Percentiles rank a stretch among this genome's conserved stretches.
Conservation (phyloP, 2,329 filamentous ascomycete genomes). For the Aphanocladium album region DNA sequence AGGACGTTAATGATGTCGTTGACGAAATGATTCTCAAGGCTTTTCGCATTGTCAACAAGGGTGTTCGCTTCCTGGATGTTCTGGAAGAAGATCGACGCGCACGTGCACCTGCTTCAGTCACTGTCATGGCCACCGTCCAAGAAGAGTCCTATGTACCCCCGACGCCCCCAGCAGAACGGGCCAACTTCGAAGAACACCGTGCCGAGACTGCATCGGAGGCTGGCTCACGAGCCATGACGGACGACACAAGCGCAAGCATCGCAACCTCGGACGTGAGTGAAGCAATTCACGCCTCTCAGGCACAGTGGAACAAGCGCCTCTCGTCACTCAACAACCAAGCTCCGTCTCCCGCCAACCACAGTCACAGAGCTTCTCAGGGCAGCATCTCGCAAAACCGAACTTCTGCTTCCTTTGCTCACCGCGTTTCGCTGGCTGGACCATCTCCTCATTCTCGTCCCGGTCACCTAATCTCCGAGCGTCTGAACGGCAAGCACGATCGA, state of each 20-base stretch:
- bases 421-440: slow-evolving; percentile 69
- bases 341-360: slow-evolving; percentile 24
- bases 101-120: slow-evolving; percentile 48
- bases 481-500: slow-evolving; percentile 75
- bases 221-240: slow-evolving; percentile 33
- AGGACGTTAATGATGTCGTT: slow-evolving; percentile 68
- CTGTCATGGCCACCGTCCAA: slow-evolving; percentile 54
- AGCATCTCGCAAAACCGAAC: slow-evolving; percentile 39
- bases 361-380: slow-evolving; percentile 32
- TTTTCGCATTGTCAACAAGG: slow-evolving; percentile 89
- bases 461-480: slow-evolving; percentile 76
- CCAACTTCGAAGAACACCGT: slow-evolving; percentile 40
- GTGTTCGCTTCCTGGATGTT: slow-evolving; percentile 82
- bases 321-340: slow-evolving; percentile 38
- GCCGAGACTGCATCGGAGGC: slow-evolving; percentile 30
- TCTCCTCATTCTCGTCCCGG: slow-evolving; percentile 58
- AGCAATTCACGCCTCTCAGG: slow-evolving; percentile 28
- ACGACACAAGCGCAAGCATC: slow-evolving; percentile 29
- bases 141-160: slow-evolving; percentile 56
- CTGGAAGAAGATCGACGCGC: slow-evolving; percentile 61
- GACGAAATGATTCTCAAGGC: slow-evolving; percentile 93
- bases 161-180: slow-evolving; percentile 58
- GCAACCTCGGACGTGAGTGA: slow-evolving; percentile 33
- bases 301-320: slow-evolving; percentile 40
- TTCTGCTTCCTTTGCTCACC: slow-evolving; percentile 60